Conservation (phyloP, 164 flowering plant species). For the Protea cynaroides region DNA sequence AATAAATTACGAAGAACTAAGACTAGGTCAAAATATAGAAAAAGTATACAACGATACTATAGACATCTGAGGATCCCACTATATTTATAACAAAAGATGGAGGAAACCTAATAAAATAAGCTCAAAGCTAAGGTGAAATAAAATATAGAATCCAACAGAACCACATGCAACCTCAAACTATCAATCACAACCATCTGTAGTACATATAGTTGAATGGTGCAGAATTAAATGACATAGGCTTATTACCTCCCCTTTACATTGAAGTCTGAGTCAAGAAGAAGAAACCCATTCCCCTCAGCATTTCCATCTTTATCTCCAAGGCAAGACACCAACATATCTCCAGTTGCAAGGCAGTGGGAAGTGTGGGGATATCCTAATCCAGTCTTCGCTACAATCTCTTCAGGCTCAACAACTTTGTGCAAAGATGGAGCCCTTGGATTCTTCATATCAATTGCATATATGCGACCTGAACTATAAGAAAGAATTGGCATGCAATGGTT, state of each 20-base stretch:
- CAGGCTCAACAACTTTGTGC: conserved; percentile 82
- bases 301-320: conserved; percentile 93
- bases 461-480: conserved; percentile 75
- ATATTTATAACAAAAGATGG: no score
- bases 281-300: conserved; percentile 89
- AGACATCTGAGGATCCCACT: no score
- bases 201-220: neutral
- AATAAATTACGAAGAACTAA: no score
- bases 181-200: neutral
- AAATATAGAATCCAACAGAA: neutral
- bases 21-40: no score
- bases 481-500: neutral
- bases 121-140: no score
- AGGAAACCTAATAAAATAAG: no score
- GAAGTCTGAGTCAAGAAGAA: conserved; percentile 90
- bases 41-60: no score
- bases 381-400: conserved; percentile 62
- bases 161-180: neutral
- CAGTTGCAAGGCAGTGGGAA: conserved; percentile 95
- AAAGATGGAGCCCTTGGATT: conserved; percentile 74
- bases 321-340: conserved; percentile 88
- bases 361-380: conserved; percentile 96
- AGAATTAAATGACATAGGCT: neutral
- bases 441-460: conserved; percentile 76
- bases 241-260: conserved; percentile 92